Conservation (phyloP, 345 rosid genomes). For the Bruguiera sexangula region DNA sequence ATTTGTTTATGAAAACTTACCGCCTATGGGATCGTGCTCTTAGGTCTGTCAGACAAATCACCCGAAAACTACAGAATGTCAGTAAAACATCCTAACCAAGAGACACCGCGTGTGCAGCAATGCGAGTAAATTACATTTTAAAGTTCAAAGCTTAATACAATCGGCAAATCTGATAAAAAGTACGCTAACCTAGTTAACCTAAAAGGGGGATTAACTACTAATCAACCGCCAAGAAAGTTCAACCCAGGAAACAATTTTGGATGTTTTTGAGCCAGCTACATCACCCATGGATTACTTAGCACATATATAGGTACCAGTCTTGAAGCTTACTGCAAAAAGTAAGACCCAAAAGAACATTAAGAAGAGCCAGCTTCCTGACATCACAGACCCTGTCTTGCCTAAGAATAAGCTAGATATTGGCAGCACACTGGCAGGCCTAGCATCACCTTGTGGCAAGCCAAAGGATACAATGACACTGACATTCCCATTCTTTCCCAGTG, state of each 20-base stretch:
- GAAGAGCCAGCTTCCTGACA: slow-evolving; percentile 40
- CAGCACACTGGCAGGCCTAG: slow-evolving; percentile 11
- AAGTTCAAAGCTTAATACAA: too few species aligned
- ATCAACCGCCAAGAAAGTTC: slow-evolving; percentile 7
- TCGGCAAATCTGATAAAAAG: neutral
- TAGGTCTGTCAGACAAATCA: too few species aligned
- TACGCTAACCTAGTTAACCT: slow-evolving; percentile 19
- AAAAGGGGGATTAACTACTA: slow-evolving; percentile 4
- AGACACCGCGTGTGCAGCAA: too few species aligned
- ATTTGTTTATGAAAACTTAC: too few species aligned
- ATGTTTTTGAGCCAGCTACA: slow-evolving; percentile 8
- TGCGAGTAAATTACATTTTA: too few species aligned
- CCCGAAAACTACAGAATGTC: too few species aligned
- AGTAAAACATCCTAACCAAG: too few species aligned
- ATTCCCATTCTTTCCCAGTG: slow-evolving; percentile 51
- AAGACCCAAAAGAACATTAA: slow-evolving; percentile 64
- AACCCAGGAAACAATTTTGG: slow-evolving; percentile 7
- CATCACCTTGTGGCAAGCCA: slow-evolving; percentile 37
- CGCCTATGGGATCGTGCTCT: too few species aligned
- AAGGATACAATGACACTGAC: slow-evolving; percentile 54
- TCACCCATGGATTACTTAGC: slow-evolving; percentile 37
- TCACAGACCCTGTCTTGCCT: slow-evolving; percentile 41
- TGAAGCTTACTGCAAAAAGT: slow-evolving; percentile 57
- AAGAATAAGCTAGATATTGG: slow-evolving; percentile 27
- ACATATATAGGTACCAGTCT: slow-evolving; percentile 48